A percentile compares a stretch with the other conserved stretches of the same genome.
Evolutionary conservation across 208 protist species (phyloP).

Genomic region (Crithidia mellificae): DNA sequence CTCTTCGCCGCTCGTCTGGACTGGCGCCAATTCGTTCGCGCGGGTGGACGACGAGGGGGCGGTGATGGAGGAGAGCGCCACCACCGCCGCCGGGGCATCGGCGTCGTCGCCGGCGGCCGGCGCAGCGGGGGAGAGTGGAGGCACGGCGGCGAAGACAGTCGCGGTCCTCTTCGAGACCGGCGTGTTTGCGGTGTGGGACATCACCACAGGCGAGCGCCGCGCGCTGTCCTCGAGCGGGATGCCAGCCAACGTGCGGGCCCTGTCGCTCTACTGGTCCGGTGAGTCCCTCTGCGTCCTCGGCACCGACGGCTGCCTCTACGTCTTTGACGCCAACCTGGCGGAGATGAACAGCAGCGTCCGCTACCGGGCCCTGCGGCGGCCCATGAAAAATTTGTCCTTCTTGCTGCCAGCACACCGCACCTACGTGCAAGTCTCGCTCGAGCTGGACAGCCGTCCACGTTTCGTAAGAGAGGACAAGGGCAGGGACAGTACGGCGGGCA

Average conservation of each 20-base stretch:
- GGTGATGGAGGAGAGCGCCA: not conserved
- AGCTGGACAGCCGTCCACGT: slow-evolving; percentile 18
- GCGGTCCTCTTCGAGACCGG: slow-evolving; percentile 49
- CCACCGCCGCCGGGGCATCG: not conserved
- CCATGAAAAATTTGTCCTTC: slow-evolving; percentile 76
- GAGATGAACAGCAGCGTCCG: slow-evolving; percentile 67
- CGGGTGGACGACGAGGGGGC: not conserved
- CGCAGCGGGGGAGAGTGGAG: not conserved
- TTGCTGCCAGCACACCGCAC: slow-evolving; percentile 69
- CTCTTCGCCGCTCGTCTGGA: slow-evolving; percentile 25
- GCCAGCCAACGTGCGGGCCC: slow-evolving; percentile 26
- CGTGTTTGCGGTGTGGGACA: slow-evolving; percentile 66
- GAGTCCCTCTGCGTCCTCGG: slow-evolving; percentile 60
- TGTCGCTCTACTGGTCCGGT: slow-evolving; percentile 45
- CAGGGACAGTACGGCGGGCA: not conserved
- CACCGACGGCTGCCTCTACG: slow-evolving; percentile 49
- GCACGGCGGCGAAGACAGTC: not conserved
- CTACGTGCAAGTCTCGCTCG: slow-evolving; percentile 60
- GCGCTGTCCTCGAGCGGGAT: slow-evolving; percentile 39
- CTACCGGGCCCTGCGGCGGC: slow-evolving; percentile 60
- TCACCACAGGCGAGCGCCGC: slow-evolving; percentile 47
- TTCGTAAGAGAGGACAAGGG: no score
- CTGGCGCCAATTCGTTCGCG: slow-evolving; percentile 5
- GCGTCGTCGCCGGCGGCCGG: not conserved
- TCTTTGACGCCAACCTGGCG: slow-evolving; percentile 55